Conservation (phyloP, 805 yeast species). For the Candida boidinii region DNA sequence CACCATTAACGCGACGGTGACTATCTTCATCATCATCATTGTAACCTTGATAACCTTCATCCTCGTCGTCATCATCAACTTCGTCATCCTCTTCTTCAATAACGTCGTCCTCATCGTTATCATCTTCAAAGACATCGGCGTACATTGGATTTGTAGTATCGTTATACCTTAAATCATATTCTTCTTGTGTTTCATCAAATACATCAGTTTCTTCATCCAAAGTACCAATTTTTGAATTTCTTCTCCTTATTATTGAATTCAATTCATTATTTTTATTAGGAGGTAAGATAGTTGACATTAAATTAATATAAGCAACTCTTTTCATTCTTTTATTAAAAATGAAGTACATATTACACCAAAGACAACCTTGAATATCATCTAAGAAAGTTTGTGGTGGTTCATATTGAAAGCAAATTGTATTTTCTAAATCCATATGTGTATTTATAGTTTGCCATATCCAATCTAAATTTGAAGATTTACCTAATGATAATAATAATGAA, state of each 20-base stretch:
- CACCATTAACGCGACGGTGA: too few species aligned
- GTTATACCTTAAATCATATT: constrained; percentile 26
- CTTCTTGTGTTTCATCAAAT: constrained; percentile 24
- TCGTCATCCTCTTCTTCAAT: constrained; percentile 19
- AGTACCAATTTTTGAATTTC: constrained; percentile 23
- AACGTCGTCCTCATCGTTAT: constrained; percentile 23
- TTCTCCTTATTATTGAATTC: constrained; percentile 11
- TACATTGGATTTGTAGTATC: constrained; percentile 16
- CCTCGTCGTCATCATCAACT: constrained; percentile 29
- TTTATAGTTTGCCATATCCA: constrained; percentile 89
- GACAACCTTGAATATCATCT: constrained; percentile 50
- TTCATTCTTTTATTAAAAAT: constrained; percentile 85
- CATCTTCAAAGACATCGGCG: constrained; percentile 31
- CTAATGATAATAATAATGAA: constrained; percentile 63
- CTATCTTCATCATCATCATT: too few species aligned
- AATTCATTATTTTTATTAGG: constrained; percentile 29
- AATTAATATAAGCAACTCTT: constrained; percentile 79
- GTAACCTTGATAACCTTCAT: too few species aligned
- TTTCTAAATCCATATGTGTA: constrained; percentile 67
- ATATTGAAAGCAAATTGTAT: constrained; percentile 56
- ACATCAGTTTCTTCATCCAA: constrained; percentile 21
- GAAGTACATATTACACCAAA: constrained; percentile 85
- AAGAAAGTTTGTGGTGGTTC: constrained; percentile 55
- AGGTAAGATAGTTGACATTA: constrained; percentile 39
- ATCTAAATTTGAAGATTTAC: constrained; percentile 40